Percentiles rank a stretch among this genome's conserved stretches.
Evolutionary conservation across 2,329 filamentous ascomycete genomes (phyloP).

Genomic region (Coniochaeta sp.): DNA sequence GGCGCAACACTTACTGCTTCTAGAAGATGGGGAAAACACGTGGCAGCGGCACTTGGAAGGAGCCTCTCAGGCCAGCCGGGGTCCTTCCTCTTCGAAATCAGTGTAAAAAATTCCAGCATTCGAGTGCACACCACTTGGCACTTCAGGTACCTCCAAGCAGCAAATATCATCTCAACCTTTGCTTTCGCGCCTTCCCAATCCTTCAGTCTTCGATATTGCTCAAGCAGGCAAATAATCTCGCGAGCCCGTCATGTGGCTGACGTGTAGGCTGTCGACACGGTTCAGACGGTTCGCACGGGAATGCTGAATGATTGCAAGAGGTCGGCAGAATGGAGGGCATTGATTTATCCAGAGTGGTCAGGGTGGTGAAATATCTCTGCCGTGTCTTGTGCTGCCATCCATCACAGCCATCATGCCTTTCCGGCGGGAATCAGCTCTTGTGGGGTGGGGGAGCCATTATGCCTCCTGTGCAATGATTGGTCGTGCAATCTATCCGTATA

Average conservation of each 20-base stretch:
- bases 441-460: background rate
- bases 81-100: background rate
- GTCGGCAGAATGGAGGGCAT: constrained; percentile 16
- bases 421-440: background rate
- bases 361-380: constrained; percentile 14
- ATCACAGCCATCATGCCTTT: background rate
- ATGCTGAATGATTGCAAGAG: constrained; percentile 9
- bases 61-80: background rate
- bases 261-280: constrained; percentile 8
- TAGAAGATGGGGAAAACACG: background rate
- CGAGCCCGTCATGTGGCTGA: constrained; percentile 11
- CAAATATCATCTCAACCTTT: background rate
- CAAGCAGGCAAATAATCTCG: constrained; percentile 3
- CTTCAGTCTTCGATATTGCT: background rate
- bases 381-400: constrained; percentile 12
- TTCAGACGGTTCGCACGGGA: constrained; percentile 7
- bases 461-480: background rate
- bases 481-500: constrained; percentile 1
- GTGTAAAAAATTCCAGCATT: no score
- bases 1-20: background rate
- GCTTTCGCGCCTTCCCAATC: background rate
- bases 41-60: background rate
- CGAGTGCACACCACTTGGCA: no score
- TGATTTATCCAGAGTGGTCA: constrained; percentile 19
- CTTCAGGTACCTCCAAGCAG: no score